Evolutionary conservation across 2,329 filamentous ascomycete genomes (phyloP), one percentile per base, ranked within the genome.

Genomic region (Mycogone perniciosa): DNA sequence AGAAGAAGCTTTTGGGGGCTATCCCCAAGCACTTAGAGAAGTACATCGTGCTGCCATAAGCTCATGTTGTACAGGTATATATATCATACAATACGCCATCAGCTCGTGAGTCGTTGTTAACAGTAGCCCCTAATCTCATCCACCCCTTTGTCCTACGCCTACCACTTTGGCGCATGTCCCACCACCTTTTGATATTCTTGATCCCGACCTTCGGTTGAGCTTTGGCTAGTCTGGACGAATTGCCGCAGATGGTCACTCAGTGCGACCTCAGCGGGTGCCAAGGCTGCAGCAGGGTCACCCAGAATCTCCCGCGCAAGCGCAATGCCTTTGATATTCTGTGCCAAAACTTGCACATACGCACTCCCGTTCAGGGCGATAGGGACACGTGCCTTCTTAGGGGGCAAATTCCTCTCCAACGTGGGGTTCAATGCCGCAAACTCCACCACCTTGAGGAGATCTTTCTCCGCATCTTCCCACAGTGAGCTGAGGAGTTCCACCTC

Each of bases 11-110:
- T 57, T 69, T 93, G 42, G 80, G 74, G 30, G 85, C 90, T 40
- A 85, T 99, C 66, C 93, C 93, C 6, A 80, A 88, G 73, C 84
- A 88, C 65, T 70, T 97, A 65, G 81, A 88, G 67, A 96, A 90
- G 77, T 97, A 99, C 71, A 95, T 96, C 69, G 91, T 97, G 55
- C 73, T 97, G 68, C 87, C 88, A 58, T 95, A 72, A 54, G 59
- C 49, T 45, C 46, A 35, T 38, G 45, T 60, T 63, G 54, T 64
- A 62, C 60, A 63, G 34, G 56, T 51, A 53, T 44, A 60, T 56
- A 61, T 63, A 63, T 50, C 56, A 64, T 48, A 44, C 38, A 41
- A 20, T 20, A 20, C 11, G 34, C 26, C 42, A 26, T 38, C 33
- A 5, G 7, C n/a, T 39, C 26, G 5, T 30, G 27, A 26, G 41